Conservation (phyloP, 768 basidiomycete genomes). For the Chalciporus pseudorubinellus region DNA sequence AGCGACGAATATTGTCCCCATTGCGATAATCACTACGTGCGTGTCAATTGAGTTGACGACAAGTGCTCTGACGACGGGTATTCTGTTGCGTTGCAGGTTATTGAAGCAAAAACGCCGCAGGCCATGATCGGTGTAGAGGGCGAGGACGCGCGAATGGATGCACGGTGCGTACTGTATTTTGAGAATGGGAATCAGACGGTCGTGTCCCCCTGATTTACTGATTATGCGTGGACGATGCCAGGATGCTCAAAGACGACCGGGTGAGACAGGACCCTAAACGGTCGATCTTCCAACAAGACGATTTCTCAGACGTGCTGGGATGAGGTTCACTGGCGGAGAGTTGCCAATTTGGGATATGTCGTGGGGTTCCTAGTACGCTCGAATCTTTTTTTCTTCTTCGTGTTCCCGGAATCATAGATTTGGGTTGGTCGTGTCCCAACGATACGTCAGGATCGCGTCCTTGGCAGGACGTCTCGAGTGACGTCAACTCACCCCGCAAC, state of each 20-base stretch:
- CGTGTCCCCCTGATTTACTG: background rate
- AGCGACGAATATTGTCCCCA: conserved; percentile 98
- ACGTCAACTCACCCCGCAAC: too few species aligned
- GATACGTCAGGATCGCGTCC: too few species aligned
- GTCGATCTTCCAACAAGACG: conserved; percentile 51
- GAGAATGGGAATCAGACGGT: background rate
- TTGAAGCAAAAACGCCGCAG: conserved; percentile 90
- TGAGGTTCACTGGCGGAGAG: conserved; percentile 13
- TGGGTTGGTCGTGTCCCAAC: too few species aligned
- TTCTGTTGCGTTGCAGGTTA: conserved; percentile 52
- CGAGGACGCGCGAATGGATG: conserved; percentile 85
- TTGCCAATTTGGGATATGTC: conserved; percentile 18
- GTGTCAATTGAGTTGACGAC: conserved; percentile 26
- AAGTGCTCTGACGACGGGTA: background rate
- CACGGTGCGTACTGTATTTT: conserved; percentile 55
- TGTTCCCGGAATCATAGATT: background rate
- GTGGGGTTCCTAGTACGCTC: background rate
- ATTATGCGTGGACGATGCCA: conserved; percentile 28
- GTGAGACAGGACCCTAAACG: conserved; percentile 49
- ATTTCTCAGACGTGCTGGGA: conserved; percentile 46
- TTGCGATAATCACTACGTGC: conserved; percentile 97
- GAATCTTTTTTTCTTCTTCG: background rate
- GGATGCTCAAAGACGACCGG: conserved; percentile 90
- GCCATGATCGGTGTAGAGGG: conserved; percentile 85
- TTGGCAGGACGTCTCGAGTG: too few species aligned